These are phyloP conservation scores for Penicillium rolfsii DNA, from an alignment of 2,329 filamentous ascomycete genomes.

Conservation along the genomic window DNA sequence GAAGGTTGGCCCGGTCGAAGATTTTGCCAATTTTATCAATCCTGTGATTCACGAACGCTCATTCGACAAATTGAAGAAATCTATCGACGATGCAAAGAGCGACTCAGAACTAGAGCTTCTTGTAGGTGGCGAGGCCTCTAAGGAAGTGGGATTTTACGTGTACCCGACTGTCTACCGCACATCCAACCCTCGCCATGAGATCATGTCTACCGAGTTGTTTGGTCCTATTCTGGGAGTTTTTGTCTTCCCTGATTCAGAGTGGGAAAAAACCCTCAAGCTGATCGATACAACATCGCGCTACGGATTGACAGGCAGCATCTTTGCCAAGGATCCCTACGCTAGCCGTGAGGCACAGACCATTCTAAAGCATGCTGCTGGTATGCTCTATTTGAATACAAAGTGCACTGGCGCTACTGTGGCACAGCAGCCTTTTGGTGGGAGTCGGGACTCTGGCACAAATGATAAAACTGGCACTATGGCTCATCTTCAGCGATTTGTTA, in stretches of 20 bases:
- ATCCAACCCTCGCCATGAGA: constrained; percentile 68
- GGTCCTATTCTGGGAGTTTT: constrained; percentile 73
- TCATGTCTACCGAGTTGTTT: constrained; percentile 76
- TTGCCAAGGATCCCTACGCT: constrained; percentile 48
- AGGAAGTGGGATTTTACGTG: constrained; percentile 75
- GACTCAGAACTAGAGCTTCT: constrained; percentile 72
- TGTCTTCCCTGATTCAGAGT: constrained; percentile 69
- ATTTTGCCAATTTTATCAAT: constrained; percentile 76
- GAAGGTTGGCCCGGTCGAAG: constrained; percentile 68
- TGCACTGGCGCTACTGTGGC: constrained; percentile 60
- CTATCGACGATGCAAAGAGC: constrained; percentile 75
- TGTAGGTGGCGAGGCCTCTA: constrained; percentile 75
- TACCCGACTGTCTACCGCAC: constrained; percentile 78
- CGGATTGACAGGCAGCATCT: constrained; percentile 27
- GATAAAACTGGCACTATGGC: constrained; percentile 60
- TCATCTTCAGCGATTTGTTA: constrained; percentile 56
- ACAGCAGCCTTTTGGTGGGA: constrained; percentile 61
- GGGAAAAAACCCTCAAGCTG: constrained; percentile 23
- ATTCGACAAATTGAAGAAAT: constrained; percentile 74
- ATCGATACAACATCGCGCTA: constrained; percentile 27
- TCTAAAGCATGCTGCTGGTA: constrained; percentile 59
- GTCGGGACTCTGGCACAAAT: constrained; percentile 58
- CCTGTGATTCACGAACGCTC: constrained; percentile 79
- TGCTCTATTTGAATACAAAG: constrained; percentile 64
- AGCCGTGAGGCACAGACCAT: constrained; percentile 56